Conservation (phyloP, 2,329 filamentous ascomycete species). For the Lachnum nothofagi region DNA sequence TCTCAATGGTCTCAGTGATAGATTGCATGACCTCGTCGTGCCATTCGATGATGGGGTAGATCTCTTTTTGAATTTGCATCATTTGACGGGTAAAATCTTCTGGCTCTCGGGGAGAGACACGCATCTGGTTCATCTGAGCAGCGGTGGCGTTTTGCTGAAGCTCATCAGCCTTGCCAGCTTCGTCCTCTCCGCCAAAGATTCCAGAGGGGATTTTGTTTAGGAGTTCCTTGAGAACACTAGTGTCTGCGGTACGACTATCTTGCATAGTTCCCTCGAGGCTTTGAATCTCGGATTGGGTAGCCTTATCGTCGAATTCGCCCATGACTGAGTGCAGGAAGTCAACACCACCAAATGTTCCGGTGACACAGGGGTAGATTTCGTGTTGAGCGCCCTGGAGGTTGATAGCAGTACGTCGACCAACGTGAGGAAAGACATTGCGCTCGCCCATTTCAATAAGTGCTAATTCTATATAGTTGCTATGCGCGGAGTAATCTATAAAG, state of each 20-base stretch:
- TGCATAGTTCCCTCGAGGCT: conserved; percentile 79
- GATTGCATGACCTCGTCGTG: conserved; percentile 81
- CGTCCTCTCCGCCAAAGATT: conserved; percentile 69
- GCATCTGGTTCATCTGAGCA: conserved; percentile 69
- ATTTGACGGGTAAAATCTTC: conserved; percentile 81
- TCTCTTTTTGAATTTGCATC: conserved; percentile 66
- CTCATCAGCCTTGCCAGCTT: conserved; percentile 71
- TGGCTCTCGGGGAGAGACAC: conserved; percentile 70
- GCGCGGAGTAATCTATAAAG: conserved; percentile 69
- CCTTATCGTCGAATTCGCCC: conserved; percentile 76
- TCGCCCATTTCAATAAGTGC: conserved; percentile 84
- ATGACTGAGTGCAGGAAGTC: conserved; percentile 89
- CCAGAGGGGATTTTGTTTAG: conserved; percentile 77
- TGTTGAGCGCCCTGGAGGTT: conserved; percentile 60
- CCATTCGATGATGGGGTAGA: conserved; percentile 86
- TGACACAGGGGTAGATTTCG: conserved; percentile 74
- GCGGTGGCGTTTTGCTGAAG: conserved; percentile 71
- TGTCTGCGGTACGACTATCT: conserved; percentile 57
- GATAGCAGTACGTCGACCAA: conserved; percentile 69
- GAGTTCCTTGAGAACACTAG: conserved; percentile 71
- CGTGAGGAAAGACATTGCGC: conserved; percentile 76
- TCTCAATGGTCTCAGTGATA: conserved; percentile 73
- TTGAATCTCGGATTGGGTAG: conserved; percentile 85
- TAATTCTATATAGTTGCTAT: conserved; percentile 89
- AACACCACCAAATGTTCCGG: conserved; percentile 89